Evolutionary conservation across 75 land plant species (phyloP).

Genomic region (Selaginella tamariscina): DNA sequence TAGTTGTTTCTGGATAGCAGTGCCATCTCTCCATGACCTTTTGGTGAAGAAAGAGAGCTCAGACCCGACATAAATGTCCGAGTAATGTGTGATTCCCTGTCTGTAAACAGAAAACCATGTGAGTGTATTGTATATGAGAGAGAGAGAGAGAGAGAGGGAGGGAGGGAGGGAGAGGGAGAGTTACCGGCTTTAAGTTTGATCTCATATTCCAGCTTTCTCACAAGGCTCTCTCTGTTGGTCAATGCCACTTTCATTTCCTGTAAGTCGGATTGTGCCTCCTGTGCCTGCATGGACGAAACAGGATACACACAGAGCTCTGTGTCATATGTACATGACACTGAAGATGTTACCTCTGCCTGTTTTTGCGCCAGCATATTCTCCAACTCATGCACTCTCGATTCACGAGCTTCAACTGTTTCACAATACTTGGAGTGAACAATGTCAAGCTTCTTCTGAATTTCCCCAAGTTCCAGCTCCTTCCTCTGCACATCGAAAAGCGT

Average conservation of each 20-base stretch:
- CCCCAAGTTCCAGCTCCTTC: constrained; percentile 23
- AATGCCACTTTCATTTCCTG: constrained; percentile 23
- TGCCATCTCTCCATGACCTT: neutral
- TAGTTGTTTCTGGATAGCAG: neutral
- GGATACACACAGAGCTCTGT: too few species aligned
- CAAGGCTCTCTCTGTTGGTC: constrained; percentile 20
- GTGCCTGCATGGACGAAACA: neutral
- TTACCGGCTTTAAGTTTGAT: constrained; percentile 19
- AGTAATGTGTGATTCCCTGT: constrained; percentile 12
- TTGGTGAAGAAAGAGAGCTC: neutral
- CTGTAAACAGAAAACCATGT: neutral
- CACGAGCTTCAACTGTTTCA: constrained; percentile 34
- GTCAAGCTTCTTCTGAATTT: constrained; percentile 22
- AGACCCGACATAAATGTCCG: neutral
- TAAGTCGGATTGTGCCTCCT: constrained; percentile 17
- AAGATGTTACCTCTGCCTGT: constrained; percentile 21
- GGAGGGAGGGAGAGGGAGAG: neutral
- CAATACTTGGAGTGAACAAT: constrained; percentile 18
- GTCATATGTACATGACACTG: neutral
- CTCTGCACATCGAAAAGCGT: neutral
- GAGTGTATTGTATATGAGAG: neutral
- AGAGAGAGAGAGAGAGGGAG: neutral
- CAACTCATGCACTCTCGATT: constrained; percentile 30
- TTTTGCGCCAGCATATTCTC: constrained; percentile 23
- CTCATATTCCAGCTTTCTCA: constrained; percentile 26